Base-by-base conservation (phyloP, 768 basidiomycete genomes). In the Russula olivacea region DNA sequence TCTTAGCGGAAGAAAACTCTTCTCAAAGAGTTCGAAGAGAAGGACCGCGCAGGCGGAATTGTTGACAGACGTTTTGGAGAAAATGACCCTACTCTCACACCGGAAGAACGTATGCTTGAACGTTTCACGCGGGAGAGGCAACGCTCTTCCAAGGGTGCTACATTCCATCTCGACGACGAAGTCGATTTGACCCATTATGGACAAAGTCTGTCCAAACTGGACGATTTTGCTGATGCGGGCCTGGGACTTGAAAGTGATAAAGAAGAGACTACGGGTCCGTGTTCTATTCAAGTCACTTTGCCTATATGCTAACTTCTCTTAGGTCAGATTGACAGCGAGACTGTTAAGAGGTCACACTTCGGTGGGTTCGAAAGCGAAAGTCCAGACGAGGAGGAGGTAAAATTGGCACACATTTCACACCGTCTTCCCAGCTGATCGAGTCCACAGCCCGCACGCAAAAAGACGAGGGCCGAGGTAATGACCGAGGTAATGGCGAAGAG, bases 1-100 rank as follows among this genome's bases (percentile, higher is more conserved):
- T 38, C 61, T 25, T 70, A 97, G 94, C 79, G 96, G 53, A 91
- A 89, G 73, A 88, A 88, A 78, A 89, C 87, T 0, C 77, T 99
- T 25, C 75, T 98, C 58, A 94, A 93, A 64, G 94, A 98, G 75
- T 88, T 85, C 58, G 83, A 92, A 64, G 83, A 89, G 55, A 88
- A 85, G 67, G 86, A 83, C 53, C 88, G 86, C 66, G 85, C 89
- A 11, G 95, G 94, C 6, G 91, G 94, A 6, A 87, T 99, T 61
- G 77, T 95, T 61, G 97, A 99, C 75, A 83, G 92, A 56, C 88
- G 97, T 21, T 98, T 98, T 71, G 97, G 97, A 76, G 97, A 99
- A 81, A 87, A 91, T 71, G 87, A 98, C 65, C 87, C 94, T 2
- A 81, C 86, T 11, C 86, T 98, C 83, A 87, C 90, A n/a, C 78